Evolutionary conservation across 768 basidiomycete genomes (phyloP).

Genomic region (Porpolomopsis calyptriformis): DNA sequence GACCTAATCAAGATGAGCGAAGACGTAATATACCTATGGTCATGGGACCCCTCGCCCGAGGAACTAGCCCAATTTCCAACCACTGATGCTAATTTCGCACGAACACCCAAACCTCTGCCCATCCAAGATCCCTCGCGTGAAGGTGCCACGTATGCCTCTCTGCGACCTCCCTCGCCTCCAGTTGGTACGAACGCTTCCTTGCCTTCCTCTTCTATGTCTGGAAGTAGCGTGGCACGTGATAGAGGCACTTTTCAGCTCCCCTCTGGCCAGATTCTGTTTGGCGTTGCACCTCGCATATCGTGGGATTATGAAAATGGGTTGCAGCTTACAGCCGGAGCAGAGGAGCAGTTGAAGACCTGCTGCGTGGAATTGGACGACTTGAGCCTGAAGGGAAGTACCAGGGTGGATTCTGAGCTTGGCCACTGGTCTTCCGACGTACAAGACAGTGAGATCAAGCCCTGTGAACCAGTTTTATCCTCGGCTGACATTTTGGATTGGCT

Average conservation of each 20-base stretch:
- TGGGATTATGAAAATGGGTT: background rate
- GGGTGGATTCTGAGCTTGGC: background rate
- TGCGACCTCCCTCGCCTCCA: background rate
- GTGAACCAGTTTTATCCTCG: background rate
- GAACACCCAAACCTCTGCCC: conserved; percentile 3
- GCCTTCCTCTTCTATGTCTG: background rate
- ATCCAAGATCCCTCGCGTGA: conserved; percentile 4
- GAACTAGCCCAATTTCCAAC: background rate
- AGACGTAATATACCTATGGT: conserved; percentile 8
- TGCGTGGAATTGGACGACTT: conserved; percentile 1
- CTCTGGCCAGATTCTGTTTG: conserved; percentile 2
- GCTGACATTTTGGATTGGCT: conserved; percentile 4
- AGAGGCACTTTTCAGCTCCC: background rate
- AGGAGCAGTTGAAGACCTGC: background rate
- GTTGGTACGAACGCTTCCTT: background rate
- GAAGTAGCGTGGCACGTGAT: background rate
- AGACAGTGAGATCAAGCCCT: conserved; percentile 1
- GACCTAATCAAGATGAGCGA: conserved; percentile 1
- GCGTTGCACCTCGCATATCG: conserved; percentile 1
- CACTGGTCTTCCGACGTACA: background rate
- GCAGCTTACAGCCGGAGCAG: background rate
- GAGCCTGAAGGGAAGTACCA: background rate
- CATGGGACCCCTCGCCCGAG: conserved; percentile 7
- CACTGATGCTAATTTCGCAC: background rate
- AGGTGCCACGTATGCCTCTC: background rate